Evolutionary conservation across 2,329 filamentous ascomycete genomes (phyloP).

Genomic region (Bipolaris victoriae): DNA sequence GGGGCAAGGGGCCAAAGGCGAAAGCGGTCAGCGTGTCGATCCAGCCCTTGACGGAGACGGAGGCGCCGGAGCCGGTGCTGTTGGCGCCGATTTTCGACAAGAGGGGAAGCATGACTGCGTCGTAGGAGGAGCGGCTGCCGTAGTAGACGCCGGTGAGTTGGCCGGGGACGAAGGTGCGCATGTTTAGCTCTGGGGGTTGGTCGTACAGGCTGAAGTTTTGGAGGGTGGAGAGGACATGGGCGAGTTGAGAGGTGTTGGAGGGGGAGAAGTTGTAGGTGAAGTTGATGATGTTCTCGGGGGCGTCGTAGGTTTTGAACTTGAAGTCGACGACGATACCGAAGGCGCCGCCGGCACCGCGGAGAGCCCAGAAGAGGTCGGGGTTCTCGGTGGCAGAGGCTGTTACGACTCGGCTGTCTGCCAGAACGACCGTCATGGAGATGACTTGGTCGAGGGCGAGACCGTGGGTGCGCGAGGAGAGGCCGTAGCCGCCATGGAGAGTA

Average conservation of each 20-base stretch:
- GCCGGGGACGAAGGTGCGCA: conserved; percentile 32
- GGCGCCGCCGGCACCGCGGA: conserved; percentile 49
- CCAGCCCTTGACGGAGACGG: conserved; percentile 17
- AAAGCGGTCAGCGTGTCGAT: conserved; percentile 31
- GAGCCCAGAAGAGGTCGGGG: conserved; percentile 51
- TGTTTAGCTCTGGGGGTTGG: conserved; percentile 35
- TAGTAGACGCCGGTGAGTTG: conserved; percentile 36
- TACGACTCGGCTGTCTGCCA: conserved; percentile 44
- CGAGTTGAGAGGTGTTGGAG: conserved; percentile 22
- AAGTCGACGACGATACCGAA: conserved; percentile 50
- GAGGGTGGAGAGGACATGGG: conserved; percentile 23
- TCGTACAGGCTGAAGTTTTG: conserved; percentile 33
- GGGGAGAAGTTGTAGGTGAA: conserved; percentile 31
- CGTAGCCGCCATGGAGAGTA: conserved; percentile 38
- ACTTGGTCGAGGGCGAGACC: conserved; percentile 38
- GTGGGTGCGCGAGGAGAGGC: conserved; percentile 30
- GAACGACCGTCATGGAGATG: conserved; percentile 38
- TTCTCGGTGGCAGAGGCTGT: conserved; percentile 43
- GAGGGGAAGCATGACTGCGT: conserved; percentile 35
- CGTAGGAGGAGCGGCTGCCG: conserved; percentile 28
- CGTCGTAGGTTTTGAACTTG: conserved; percentile 39
- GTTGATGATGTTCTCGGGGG: conserved; percentile 32
- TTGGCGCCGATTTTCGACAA: conserved; percentile 22
- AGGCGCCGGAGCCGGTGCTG: conserved; percentile 5
- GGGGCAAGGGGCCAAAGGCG: conserved; percentile 27